Evolutionary conservation across 345 rosid species (phyloP).

Genomic region (Angophora floribunda): DNA sequence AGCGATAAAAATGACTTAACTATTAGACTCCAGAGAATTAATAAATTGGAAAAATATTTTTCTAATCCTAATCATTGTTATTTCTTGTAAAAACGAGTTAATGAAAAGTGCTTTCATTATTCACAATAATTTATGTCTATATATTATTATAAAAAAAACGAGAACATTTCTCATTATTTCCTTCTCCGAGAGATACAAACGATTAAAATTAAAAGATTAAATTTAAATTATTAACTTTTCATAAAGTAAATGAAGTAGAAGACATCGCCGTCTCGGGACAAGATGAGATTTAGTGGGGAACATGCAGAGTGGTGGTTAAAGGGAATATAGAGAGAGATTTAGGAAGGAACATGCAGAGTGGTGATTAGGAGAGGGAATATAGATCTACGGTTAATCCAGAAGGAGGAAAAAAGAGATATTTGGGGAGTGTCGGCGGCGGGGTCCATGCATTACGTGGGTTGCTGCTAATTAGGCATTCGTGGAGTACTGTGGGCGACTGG

Average conservation of each 20-base stretch:
- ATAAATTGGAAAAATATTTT: not conserved
- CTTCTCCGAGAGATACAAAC: not conserved
- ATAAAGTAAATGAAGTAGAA: too few relatives aligned
- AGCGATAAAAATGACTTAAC: not conserved
- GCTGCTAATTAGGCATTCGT: not conserved
- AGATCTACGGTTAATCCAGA: not conserved
- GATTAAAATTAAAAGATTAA: too few relatives aligned
- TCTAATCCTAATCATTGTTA: not conserved
- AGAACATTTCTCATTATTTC: not conserved
- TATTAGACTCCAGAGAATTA: fast-evolving
- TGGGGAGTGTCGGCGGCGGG: not conserved
- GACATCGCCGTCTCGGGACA: not conserved
- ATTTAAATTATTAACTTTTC: too few relatives aligned
- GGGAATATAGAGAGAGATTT: not conserved
- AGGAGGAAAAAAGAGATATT: not conserved
- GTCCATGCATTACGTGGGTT: not conserved
- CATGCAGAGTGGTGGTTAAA: not conserved
- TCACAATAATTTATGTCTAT: not conserved
- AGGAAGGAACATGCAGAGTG: not conserved
- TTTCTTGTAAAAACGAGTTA: fast-evolving
- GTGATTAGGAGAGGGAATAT: not conserved
- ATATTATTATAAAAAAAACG: not conserved
- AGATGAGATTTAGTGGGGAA: not conserved
- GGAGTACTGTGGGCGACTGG: not conserved
- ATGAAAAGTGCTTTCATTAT: not conserved